Evolutionary conservation across 2,329 filamentous ascomycete genomes (phyloP), one percentile per base, ranked within the genome.

Genomic region (Helicocarpus griseus): DNA sequence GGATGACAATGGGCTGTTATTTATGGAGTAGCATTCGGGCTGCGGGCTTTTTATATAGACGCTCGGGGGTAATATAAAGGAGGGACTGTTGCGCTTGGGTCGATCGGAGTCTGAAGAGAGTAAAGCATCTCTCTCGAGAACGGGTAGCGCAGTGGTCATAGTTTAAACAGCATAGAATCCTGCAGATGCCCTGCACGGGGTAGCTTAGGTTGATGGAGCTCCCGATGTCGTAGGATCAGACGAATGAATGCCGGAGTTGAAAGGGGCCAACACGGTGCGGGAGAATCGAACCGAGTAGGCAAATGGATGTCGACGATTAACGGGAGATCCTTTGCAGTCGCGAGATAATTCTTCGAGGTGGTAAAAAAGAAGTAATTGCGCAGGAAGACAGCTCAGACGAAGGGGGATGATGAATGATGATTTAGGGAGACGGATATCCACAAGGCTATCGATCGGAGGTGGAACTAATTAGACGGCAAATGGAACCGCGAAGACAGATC

Each of bases 81-180:
- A 49, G 17, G 47, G 47, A 13, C 24, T 49, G 22, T 39, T 31
- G 19, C 29, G 29, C 24, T 49, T 49, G 28, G 28, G 48, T 19
- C 65, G 65, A 29, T 64, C 46, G 21, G 62, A 60, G 54, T 66
- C 65, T 38, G 62, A 55, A 35, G 65, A 60, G 53, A 66, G 65
- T 50, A 56, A 61, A 48, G 64, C 61, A 54, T 58, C 58, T 51
- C 61, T 59, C 54, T 67, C 60, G 53, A 65, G 61, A 54, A 58
- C 54, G 35, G 64, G 54, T 52, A 69, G 56, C 50, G 69, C 54
- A 48, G 65, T 63, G 51, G 68, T 65, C 69, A 71, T 71, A 24
- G 38, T 29, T 29, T 43, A 9, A 28, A 19, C 14, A 33, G 24
- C 39, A 44, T 22, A 7, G 24, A 28, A 29, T 17, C 21, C 21